Evolutionary conservation across 2,329 filamentous ascomycete genomes (phyloP), one percentile per base, ranked within the genome.

Genomic region (Decorospora gaudefroyi): DNA sequence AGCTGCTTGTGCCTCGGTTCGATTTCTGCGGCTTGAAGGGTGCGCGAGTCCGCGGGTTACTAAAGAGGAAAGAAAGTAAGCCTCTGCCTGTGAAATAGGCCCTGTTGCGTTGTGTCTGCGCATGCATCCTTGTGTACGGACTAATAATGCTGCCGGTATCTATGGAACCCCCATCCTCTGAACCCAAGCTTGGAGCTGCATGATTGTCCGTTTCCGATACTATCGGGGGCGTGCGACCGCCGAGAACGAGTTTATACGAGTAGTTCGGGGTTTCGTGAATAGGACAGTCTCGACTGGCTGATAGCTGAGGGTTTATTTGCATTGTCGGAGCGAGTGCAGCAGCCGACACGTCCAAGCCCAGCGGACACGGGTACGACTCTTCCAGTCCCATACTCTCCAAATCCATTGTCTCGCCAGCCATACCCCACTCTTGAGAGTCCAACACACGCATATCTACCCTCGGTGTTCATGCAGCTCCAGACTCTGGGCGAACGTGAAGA

Each of bases 21-120:
- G 85, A 77, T 51, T 86, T 86, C 64, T 91, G 88, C 25, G 92
- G 89, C 68, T 91, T 90, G 78, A 97, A 97, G 59, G 93, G 88
- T 65, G 88, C 90, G 72, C 88, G 85, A 59, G 88, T 90, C 65
- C 90, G 87, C 71, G 90, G 86, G 76, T 93, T 93, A 60, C 89
- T 93, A 62, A 43, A 57, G n/a, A 57, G 37, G 53, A 49, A 60
- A 61, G 55, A 67, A 51, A 57, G 68, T 70, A 67, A 70, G 68
- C 59, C 35, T 53, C 49, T 55, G 55, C 40, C 55, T 31, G 38
- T 37, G 57, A 59, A 53, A 42, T 55, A 57, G 26, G 46, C 42
- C 33, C 51, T 46, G 25, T 49, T 54, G 33, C 41, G 54, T 17
- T 43, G 31, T 23, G 33, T 35, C 4, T 32, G 19, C 29, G 31